Evolutionary conservation across 1,284 basidiomycete species (phyloP).

Genomic region (Takashimella koratensis): DNA sequence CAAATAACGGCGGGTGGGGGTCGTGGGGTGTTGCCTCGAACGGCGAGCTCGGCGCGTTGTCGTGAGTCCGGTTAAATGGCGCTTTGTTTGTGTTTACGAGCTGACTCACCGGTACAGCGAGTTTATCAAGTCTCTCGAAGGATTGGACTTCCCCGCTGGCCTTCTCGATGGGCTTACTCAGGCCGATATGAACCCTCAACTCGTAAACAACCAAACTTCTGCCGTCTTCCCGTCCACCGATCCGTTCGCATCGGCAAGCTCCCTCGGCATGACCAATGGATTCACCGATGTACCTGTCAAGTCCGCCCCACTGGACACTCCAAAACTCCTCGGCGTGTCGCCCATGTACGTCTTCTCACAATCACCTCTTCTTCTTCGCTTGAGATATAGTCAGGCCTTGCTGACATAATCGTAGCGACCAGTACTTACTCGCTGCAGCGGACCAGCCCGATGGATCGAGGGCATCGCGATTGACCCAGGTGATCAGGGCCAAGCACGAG

Average conservation of each 20-base stretch:
- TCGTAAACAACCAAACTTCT: neutral
- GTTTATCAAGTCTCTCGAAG: neutral
- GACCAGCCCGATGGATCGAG: conserved; percentile 89
- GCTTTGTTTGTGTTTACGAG: neutral
- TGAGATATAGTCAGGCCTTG: too few relatives aligned
- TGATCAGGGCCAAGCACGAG: conserved; percentile 96
- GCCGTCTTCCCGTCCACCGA: neutral
- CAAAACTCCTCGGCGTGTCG: neutral
- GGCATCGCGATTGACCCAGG: conserved; percentile 82
- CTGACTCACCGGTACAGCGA: neutral
- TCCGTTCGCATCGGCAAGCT: neutral
- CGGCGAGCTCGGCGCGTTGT: conserved; percentile 18
- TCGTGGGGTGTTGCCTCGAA: conserved; percentile 11
- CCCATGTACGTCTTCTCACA: neutral
- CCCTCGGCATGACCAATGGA: neutral
- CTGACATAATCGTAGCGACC: conserved; percentile 10
- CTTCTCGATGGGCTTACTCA: neutral
- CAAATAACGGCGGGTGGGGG: neutral
- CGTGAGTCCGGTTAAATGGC: conserved; percentile 3
- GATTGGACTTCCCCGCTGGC: neutral
- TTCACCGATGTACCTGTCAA: neutral
- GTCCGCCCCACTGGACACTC: neutral
- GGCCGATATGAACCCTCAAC: neutral
- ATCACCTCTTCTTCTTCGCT: too few relatives aligned
- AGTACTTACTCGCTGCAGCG: conserved; percentile 88